phyloP scores from a whole-genome alignment of 2,329 filamentous ascomycete genomes.

The Penicillium paneum region DNA sequence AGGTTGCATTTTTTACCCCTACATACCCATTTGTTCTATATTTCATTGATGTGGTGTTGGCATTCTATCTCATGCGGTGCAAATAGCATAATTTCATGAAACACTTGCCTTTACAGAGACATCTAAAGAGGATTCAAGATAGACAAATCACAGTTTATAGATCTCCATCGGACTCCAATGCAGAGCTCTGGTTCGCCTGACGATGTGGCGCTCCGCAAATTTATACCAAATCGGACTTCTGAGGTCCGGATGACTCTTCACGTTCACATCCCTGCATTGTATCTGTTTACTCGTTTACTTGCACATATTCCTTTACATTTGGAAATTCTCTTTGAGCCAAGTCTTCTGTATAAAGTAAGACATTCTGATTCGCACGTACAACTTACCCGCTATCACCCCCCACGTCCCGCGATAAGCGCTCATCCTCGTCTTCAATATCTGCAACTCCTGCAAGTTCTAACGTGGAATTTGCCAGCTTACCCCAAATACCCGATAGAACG shows the following conservation, averaged over 20 bases:
- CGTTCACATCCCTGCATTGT: neutral
- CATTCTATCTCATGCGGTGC: neutral
- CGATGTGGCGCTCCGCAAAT: slow-evolving; percentile 7
- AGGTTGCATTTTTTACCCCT: slow-evolving; percentile 1
- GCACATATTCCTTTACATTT: neutral
- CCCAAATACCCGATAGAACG: neutral
- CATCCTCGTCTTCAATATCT: slow-evolving; percentile 4
- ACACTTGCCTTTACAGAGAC: neutral
- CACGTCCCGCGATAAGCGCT: slow-evolving; percentile 22
- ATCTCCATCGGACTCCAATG: slow-evolving; percentile 8
- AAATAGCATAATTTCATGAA: slow-evolving; percentile 1
- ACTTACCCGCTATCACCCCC: slow-evolving; percentile 14
- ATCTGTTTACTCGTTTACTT: neutral
- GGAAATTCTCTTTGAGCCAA: neutral
- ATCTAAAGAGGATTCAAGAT: neutral
- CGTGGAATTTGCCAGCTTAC: neutral
- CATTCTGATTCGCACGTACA: neutral
- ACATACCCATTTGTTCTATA: slow-evolving; percentile 20
- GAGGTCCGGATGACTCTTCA: slow-evolving; percentile 18
- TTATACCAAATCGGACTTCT: slow-evolving; percentile 16
- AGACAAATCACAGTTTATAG: slow-evolving; percentile 13
- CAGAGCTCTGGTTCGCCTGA: slow-evolving; percentile 15
- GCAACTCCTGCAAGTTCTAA: neutral
- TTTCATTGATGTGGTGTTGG: neutral
- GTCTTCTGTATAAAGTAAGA: neutral